Conservation (phyloP, 306 rosid species). For the Glycyrrhiza uralensis region DNA sequence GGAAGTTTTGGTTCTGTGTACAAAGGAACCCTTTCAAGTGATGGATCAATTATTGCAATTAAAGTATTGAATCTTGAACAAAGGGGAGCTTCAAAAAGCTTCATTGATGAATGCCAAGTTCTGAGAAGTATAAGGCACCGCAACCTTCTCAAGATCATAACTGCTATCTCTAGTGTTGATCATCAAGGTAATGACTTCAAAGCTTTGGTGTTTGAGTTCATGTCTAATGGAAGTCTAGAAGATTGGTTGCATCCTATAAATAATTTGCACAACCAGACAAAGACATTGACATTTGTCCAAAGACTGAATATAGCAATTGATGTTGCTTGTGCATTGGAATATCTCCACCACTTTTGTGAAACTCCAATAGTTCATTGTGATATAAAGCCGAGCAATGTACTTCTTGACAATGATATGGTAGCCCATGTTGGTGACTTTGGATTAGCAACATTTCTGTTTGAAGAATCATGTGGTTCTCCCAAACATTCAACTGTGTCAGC, state of each 20-base stretch:
- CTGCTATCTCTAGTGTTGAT: conserved; percentile 33
- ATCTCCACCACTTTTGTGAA: conserved; percentile 26
- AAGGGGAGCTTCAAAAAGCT: conserved; percentile 24
- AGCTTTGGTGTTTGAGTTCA: conserved; percentile 31
- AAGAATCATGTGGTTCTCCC: neutral
- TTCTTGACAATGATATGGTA: conserved; percentile 21
- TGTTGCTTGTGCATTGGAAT: conserved; percentile 32
- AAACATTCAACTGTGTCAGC: neutral
- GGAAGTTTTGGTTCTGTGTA: conserved; percentile 44
- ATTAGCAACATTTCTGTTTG: conserved; percentile 34
- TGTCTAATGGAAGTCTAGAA: conserved; percentile 30
- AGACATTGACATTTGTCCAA: conserved; percentile 12
- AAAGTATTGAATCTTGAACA: conserved; percentile 38
- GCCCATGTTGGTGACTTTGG: conserved; percentile 42
- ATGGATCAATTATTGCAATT: conserved; percentile 26
- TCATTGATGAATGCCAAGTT: conserved; percentile 28
- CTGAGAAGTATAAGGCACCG: conserved; percentile 32
- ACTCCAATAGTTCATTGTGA: conserved; percentile 35
- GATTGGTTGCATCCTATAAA: conserved; percentile 33
- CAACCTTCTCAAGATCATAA: conserved; percentile 36
- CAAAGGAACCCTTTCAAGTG: conserved; percentile 25
- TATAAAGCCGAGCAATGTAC: conserved; percentile 39
- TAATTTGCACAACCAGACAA: neutral
- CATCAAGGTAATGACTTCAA: conserved; percentile 40
- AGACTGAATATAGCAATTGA: conserved; percentile 27